Evolutionary conservation across 192 early-diverging fungal genomes (phyloP), one percentile per base, ranked within the genome.

Genomic region (Coemansia sp.): DNA sequence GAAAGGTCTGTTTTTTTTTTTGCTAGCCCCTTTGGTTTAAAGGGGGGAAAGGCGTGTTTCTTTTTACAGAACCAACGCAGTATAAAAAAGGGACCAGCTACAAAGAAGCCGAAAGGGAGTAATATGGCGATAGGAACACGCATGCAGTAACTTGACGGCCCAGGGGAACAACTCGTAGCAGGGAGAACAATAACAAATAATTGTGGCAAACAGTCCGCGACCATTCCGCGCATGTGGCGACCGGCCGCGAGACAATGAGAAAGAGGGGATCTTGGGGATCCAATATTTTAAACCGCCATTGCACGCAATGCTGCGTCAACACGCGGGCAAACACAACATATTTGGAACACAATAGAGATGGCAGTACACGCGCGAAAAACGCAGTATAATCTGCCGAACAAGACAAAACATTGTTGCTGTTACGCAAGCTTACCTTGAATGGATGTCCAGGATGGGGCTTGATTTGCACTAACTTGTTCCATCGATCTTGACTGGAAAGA

Each of bases 381-480:
- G 55, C 55, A 57, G 55, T 57, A 57, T 32, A n/a, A 15, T 29
- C 13, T 53, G 19, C 22, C 50, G 29, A 29, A 29, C 29, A 29
- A 29, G 29, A 29, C 29, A 29, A 29, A 29, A 11, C 49, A 2
- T 9, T 52, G 22, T 29, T 25, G 8, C 20, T 52, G 15, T 36
- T 14, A 20, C 34, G 15, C 17, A 57, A 38, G 11, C 33, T 57
- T 57, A 57, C 55, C 55, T 57, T 57, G 55, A 20, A 7, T 14
- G 17, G 29, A 7, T 35, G 33, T 36, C 55, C 55, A 57, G 9
- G 55, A 57, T 17, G 33, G 34, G 2, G n/a, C 9, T 36, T 36
- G 55, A 5, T 57, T 35, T 57, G 55, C 29, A 36, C 17, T 20
- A 34, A 57, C 55, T 33, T 57, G 55, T 35, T 57, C 55, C 55